phyloP scores from a whole-genome alignment of 1,284 basidiomycete genomes.

The Apiotrichum gamsii region DNA sequence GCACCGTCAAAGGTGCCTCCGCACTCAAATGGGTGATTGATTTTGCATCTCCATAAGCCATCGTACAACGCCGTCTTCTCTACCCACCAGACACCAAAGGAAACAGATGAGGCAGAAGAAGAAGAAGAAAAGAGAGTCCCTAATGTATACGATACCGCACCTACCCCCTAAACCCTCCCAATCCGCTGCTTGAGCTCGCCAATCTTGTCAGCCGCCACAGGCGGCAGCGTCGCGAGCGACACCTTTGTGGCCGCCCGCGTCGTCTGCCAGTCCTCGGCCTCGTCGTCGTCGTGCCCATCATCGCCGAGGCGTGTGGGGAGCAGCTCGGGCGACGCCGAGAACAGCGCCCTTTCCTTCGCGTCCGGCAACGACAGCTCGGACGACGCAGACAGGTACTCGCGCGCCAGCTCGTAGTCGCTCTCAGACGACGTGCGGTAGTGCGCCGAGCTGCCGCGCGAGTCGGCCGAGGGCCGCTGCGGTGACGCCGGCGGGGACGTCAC shows the following conservation, averaged over 20 bases:
- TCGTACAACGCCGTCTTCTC: no score
- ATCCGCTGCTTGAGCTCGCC: background rate
- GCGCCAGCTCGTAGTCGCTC: conserved; percentile 13
- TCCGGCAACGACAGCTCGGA: conserved; percentile 3
- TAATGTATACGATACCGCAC: no score
- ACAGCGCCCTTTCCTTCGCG: conserved; percentile 23
- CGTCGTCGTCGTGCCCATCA: conserved; percentile 51
- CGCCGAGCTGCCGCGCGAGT: background rate
- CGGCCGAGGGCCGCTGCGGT: background rate
- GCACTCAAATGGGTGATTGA: no score
- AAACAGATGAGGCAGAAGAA: no score
- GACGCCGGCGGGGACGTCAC: background rate
- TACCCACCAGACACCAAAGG: no score
- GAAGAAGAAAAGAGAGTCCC: no score
- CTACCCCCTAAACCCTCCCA: no score
- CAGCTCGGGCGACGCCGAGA: conserved; percentile 34
- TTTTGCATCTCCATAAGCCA: no score
- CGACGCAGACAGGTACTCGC: conserved; percentile 13
- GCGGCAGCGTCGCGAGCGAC: conserved; percentile 51
- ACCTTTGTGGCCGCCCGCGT: conserved; percentile 76
- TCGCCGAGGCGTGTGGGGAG: conserved; percentile 9
- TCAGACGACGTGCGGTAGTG: conserved; percentile 4
- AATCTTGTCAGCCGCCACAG: conserved; percentile 2
- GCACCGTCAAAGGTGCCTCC: no score
- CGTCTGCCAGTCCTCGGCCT: conserved; percentile 73